Evolutionary conservation across 2,329 filamentous ascomycete species (phyloP), one percentile per base, ranked within the genome.

Genomic region (Exophiala bonariae): DNA sequence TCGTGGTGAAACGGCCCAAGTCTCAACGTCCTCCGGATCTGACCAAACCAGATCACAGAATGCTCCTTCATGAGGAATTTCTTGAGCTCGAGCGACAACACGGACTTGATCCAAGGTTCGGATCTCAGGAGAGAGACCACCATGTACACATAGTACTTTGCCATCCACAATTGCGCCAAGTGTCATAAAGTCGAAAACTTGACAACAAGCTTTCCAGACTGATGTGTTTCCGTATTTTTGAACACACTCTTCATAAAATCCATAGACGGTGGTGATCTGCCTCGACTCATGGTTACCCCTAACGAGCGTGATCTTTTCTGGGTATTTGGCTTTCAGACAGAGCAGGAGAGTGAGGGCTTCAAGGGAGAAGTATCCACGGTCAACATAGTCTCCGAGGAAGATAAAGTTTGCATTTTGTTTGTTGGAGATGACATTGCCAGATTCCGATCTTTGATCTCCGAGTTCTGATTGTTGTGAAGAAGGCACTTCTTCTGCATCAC

Each of bases 211-310:
- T 67, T 88, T 88, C 85, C 85, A 89, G 44, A 89, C 85, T 23
- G 83, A 86, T 5, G 85, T 85, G 65, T 87, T 88, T 50, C 85
- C 85, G 61, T 89, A 89, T 64, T 89, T 89, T 58, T 84, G 82
- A 58, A 86, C 78, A 62, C 85, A 89, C 63, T 89, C 85, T 62
- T 88, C 85, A 73, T 97, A 97, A 74, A 97, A 97, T 54, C 92
- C 92, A 66, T 97, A 97, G 11, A 97, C 92, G 4, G 89, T 95
- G 17, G 92, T 97, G 57, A 97, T 97, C 68, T 97, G 92, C 49
- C 92, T 83, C 35, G 91, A 96, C 71, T 97, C 92, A 74, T 96
- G 90, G 63, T 97, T 92, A 56, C 92, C 92, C 42, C 85, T 81
- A 23, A 89, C 83, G 22, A 89, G 74, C 1, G 85, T 88, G 53